A percentile compares a stretch with the other conserved stretches of the same genome.
phyloP scores from a whole-genome alignment of 2,329 filamentous ascomycete genomes.

The Aphanoascus verrucosus region DNA sequence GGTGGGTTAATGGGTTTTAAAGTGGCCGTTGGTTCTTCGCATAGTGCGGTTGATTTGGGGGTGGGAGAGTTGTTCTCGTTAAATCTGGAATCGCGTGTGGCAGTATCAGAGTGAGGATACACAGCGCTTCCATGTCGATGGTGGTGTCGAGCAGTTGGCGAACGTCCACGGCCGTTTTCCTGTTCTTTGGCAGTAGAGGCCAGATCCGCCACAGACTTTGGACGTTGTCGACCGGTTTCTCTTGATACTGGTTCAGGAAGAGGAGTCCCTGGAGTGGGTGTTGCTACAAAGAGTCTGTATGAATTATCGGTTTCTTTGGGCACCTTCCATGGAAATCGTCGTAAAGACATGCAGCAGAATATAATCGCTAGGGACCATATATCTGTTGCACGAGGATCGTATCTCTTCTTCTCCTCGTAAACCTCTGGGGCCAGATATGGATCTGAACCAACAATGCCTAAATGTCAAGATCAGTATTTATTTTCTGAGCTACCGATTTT shows the following conservation, averaged over 20 bases:
- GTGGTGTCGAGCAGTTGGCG: background rate
- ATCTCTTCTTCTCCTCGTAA: slow-evolving; percentile 84
- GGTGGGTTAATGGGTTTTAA: slow-evolving; percentile 10
- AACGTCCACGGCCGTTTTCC: background rate
- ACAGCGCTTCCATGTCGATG: background rate
- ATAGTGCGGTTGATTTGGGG: slow-evolving; percentile 4
- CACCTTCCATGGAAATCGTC: slow-evolving; percentile 94
- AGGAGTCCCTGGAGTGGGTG: slow-evolving; percentile 60
- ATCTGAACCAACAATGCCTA: slow-evolving; percentile 74
- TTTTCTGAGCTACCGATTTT: background rate
- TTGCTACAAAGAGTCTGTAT: slow-evolving; percentile 81
- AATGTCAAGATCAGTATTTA: background rate
- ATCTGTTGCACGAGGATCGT: slow-evolving; percentile 87
- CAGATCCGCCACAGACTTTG: slow-evolving; percentile 31
- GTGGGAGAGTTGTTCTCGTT: slow-evolving; percentile 7
- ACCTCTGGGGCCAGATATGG: slow-evolving; percentile 95
- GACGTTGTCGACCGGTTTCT: slow-evolving; percentile 23
- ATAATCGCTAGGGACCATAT: slow-evolving; percentile 98
- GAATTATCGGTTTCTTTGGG: slow-evolving; percentile 86
- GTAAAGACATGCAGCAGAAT: slow-evolving; percentile 95
- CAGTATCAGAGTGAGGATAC: background rate
- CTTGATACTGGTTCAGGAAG: slow-evolving; percentile 33
- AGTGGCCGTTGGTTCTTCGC: slow-evolving; percentile 17
- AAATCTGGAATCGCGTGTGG: slow-evolving; percentile 13
- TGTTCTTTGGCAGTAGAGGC: slow-evolving; percentile 20